phyloP scores from a whole-genome alignment of 1,139 yeast genomes.

The Protomyces arabidopsidicola region DNA sequence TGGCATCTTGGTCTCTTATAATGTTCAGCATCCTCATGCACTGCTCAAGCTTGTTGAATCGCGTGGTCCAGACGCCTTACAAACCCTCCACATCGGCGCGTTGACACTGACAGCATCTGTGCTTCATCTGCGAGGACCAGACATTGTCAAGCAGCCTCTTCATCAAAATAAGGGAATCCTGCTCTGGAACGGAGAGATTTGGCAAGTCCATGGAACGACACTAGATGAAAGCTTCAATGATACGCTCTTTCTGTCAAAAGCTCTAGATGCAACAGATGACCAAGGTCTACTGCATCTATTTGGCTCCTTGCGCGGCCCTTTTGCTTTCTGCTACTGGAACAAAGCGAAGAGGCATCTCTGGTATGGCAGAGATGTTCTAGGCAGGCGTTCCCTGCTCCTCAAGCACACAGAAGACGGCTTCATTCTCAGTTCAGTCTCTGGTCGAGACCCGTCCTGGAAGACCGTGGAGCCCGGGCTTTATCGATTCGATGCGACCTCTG shows the following conservation, averaged over 20 bases:
- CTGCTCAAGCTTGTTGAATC: conserved; percentile 22
- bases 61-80: conserved; percentile 33
- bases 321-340: conserved; percentile 53
- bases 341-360: conserved; percentile 42
- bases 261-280: conserved; percentile 33
- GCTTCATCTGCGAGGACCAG: conserved; percentile 82
- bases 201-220: background rate
- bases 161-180: conserved; percentile 16
- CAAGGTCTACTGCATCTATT: conserved; percentile 41
- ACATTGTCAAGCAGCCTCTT: conserved; percentile 25
- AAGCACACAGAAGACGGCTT: conserved; percentile 39
- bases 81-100: conserved; percentile 14
- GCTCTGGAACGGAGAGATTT: conserved; percentile 27
- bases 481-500: conserved; percentile 33
- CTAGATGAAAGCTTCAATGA: conserved; percentile 43
- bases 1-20: conserved; percentile 35
- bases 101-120: conserved; percentile 57
- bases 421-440: conserved; percentile 37
- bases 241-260: conserved; percentile 45
- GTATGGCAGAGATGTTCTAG: conserved; percentile 81
- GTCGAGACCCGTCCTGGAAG: conserved; percentile 30
- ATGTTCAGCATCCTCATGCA: conserved; percentile 1
- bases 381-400: conserved; percentile 69
- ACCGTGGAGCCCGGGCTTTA: conserved; percentile 38
- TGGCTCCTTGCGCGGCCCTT: conserved; percentile 66